Conservation (phyloP, 176 grass and related monocot species). For the Phyllostachys edulis region DNA sequence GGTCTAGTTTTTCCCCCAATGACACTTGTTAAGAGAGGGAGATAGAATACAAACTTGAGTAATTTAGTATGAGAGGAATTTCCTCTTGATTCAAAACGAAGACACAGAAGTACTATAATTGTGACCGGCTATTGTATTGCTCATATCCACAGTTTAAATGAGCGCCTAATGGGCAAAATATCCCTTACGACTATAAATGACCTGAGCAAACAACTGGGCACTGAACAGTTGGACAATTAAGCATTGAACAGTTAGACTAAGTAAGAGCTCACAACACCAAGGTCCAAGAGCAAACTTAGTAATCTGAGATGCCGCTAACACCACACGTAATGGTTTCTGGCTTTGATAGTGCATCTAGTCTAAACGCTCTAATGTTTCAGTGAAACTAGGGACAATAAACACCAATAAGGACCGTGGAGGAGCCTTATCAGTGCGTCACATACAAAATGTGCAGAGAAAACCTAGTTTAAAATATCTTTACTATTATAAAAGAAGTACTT, state of each 20-base stretch:
- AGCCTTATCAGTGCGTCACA: background rate
- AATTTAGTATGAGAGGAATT: background rate
- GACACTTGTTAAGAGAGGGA: constrained; percentile 1
- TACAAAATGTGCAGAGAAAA: background rate
- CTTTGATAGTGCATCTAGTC: background rate
- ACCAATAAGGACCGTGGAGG: background rate
- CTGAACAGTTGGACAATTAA: background rate
- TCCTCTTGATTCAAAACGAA: background rate
- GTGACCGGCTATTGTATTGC: background rate
- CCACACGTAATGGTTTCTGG: background rate
- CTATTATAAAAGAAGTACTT: no score
- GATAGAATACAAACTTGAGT: background rate
- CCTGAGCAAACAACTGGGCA: constrained; percentile 9
- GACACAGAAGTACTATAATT: background rate
- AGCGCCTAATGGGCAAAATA: background rate
- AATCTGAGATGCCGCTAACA: background rate
- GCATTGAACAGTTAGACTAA: background rate
- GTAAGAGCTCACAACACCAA: background rate
- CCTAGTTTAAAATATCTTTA: background rate
- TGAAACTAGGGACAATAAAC: background rate
- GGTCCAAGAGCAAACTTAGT: background rate
- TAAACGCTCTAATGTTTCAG: background rate
- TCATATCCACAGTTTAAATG: background rate
- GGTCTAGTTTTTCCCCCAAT: constrained; percentile 1
- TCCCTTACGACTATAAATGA: background rate